phyloP scores from a whole-genome alignment of 306 rosid genomes.

The Dalbergia oliveri region DNA sequence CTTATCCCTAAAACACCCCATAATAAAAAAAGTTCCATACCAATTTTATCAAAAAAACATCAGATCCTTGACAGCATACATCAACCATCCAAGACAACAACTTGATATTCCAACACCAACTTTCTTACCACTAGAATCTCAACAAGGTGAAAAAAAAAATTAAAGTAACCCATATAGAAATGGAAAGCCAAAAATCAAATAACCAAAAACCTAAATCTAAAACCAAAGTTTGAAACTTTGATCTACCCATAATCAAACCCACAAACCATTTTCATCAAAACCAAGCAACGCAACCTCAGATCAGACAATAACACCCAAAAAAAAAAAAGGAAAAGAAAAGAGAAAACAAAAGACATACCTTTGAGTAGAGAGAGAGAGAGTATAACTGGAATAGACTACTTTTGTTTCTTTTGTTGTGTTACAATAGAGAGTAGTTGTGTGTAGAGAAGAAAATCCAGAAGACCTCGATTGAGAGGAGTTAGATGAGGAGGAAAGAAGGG shows the following conservation, averaged over 20 bases:
- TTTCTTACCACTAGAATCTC: not conserved
- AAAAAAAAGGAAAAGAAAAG: not conserved
- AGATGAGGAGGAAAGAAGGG: conserved; percentile 46
- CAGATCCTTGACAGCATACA: conserved; percentile 8
- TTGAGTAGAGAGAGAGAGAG: conserved; percentile 20
- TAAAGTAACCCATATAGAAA: not conserved
- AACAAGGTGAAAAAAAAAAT: not conserved
- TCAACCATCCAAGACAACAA: conserved; percentile 34
- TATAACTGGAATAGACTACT: conserved; percentile 11
- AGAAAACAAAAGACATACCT: conserved; percentile 55
- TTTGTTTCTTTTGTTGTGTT: not conserved
- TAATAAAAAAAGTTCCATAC: not conserved
- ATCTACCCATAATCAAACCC: conserved; percentile 49
- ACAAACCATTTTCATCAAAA: conserved; percentile 30
- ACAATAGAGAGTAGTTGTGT: not conserved
- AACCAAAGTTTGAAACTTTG: conserved; percentile 46
- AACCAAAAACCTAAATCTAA: conserved; percentile 37
- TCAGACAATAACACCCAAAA: conserved; percentile 15
- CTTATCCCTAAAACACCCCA: conserved; percentile 26
- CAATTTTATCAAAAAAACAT: not conserved
- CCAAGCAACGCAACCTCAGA: conserved; percentile 33
- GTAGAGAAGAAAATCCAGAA: conserved; percentile 47
- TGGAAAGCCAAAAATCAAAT: not conserved
- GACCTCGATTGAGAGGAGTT: conserved; percentile 55
- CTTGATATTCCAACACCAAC: conserved; percentile 10